phyloP scores from a whole-genome alignment of 2,329 filamentous ascomycete species.

The Fusarium humuli region DNA sequence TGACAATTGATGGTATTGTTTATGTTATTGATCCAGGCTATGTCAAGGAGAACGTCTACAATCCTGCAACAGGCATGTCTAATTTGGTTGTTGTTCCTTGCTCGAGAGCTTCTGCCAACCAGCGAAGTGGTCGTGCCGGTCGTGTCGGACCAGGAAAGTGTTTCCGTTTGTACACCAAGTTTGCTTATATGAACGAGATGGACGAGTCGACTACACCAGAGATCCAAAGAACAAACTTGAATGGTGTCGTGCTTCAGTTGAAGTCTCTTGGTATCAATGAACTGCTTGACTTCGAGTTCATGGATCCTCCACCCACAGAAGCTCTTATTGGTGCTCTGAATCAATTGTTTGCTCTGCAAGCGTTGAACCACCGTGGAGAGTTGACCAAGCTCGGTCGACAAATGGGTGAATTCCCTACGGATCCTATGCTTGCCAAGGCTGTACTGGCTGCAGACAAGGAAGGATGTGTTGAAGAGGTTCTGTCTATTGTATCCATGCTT shows the following conservation, averaged over 20 bases:
- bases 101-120: constrained; percentile 91
- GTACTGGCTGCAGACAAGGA: constrained; percentile 90
- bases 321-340: constrained; percentile 90
- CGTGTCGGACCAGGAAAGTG: constrained; percentile 93
- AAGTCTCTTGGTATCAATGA: constrained; percentile 94
- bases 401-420: constrained; percentile 95
- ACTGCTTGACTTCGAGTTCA: constrained; percentile 92
- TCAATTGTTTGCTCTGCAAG: constrained; percentile 89
- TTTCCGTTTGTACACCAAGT: constrained; percentile 93
- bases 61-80: constrained; percentile 91
- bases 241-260: constrained; percentile 83
- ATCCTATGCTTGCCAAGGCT: constrained; percentile 90
- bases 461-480: constrained; percentile 91
- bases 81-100: constrained; percentile 91
- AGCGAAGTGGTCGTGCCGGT: constrained; percentile 91
- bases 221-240: constrained; percentile 91
- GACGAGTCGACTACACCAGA: constrained; percentile 93
- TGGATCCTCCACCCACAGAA: constrained; percentile 92
- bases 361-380: constrained; percentile 87
- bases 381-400: constrained; percentile 91
- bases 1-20: constrained; percentile 96
- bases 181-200: constrained; percentile 93
- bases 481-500: constrained; percentile 95
- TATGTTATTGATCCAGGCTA: constrained; percentile 97
- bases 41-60: constrained; percentile 95